Conservation (phyloP, 2,329 filamentous ascomycete species). For the Fusarium clavum region DNA sequence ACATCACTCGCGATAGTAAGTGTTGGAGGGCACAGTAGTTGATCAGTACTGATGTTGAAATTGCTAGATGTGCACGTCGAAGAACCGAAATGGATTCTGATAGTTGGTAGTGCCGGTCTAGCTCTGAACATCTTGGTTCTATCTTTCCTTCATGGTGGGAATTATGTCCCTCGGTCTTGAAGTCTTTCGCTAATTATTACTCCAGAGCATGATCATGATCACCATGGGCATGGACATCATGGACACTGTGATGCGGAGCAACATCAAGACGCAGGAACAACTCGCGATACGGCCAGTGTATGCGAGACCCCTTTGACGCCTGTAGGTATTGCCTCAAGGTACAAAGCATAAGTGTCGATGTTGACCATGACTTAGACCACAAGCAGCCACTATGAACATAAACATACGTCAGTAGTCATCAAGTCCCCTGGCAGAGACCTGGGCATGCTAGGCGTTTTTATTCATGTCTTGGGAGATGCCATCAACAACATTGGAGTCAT, state of each 20-base stretch:
- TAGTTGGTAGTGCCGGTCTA: constrained; percentile 76
- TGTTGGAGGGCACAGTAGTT: neutral
- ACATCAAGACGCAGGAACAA: constrained; percentile 17
- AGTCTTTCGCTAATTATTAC: constrained; percentile 4
- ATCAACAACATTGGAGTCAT: constrained; percentile 83
- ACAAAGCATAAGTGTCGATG: constrained; percentile 3
- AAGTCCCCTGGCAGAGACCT: constrained; percentile 64
- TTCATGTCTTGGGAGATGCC: constrained; percentile 79
- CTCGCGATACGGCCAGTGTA: constrained; percentile 17
- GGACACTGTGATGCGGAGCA: constrained; percentile 8
- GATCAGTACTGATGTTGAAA: constrained; percentile 25
- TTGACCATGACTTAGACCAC: constrained; percentile 32
- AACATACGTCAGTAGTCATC: constrained; percentile 54
- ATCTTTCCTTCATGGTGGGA: constrained; percentile 71
- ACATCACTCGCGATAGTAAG: constrained; percentile 60
- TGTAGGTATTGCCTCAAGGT: constrained; percentile 27
- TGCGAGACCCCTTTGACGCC: constrained; percentile 25
- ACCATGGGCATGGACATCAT: constrained; percentile 45
- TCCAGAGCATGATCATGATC: constrained; percentile 53
- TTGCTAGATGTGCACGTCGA: constrained; percentile 70
- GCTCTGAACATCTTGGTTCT: constrained; percentile 74
- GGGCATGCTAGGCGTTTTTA: constrained; percentile 76
- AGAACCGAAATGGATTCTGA: constrained; percentile 73
- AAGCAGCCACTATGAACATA: constrained; percentile 61
- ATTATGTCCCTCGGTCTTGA: neutral